A percentile compares a stretch with the other conserved stretches of the same genome.
Conservation (phyloP, 768 basidiomycete species). For the Amanita jacksonii region DNA sequence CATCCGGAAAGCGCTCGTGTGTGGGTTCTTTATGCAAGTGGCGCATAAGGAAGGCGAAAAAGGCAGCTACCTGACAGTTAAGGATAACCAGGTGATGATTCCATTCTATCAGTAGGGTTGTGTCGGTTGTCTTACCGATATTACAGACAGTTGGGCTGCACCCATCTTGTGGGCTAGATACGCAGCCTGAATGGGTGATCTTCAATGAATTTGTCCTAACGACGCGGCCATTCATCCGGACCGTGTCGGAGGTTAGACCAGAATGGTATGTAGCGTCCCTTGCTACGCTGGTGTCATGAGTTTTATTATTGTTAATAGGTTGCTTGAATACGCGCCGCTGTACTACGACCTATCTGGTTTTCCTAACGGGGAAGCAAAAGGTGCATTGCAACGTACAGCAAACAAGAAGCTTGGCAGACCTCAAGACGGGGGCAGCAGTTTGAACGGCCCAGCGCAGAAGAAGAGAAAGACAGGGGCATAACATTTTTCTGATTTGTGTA, state of each 20-base stretch:
- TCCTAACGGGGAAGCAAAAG: slow-evolving; percentile 63
- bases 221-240: slow-evolving; percentile 80
- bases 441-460: slow-evolving; percentile 21
- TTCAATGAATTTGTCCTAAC: slow-evolving; percentile 96
- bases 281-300: slow-evolving; percentile 2
- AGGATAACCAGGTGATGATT: slow-evolving; percentile 90
- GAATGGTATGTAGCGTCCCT: slow-evolving; percentile 54
- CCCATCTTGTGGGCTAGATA: slow-evolving; percentile 81
- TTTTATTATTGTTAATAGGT: slow-evolving; percentile 17
- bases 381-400: slow-evolving; percentile 43
- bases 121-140: too few species aligned
- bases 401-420: slow-evolving; percentile 47
- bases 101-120: too few species aligned
- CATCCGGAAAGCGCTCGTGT: slow-evolving; percentile 76
- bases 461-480: slow-evolving; percentile 17
- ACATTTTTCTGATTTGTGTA: too few species aligned
- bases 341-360: slow-evolving; percentile 69
- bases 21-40: slow-evolving; percentile 97
- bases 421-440: slow-evolving; percentile 13
- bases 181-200: slow-evolving; percentile 84
- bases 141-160: slow-evolving; percentile 67
- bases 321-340: slow-evolving; percentile 27
- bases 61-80: slow-evolving; percentile 80
- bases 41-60: slow-evolving; percentile 94
- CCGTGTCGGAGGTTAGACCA: slow-evolving; percentile 75